Percentiles rank a stretch among this genome's conserved stretches.
Evolutionary conservation across 331 rosid species (phyloP).

Genomic region (Telfairia occidentalis): DNA sequence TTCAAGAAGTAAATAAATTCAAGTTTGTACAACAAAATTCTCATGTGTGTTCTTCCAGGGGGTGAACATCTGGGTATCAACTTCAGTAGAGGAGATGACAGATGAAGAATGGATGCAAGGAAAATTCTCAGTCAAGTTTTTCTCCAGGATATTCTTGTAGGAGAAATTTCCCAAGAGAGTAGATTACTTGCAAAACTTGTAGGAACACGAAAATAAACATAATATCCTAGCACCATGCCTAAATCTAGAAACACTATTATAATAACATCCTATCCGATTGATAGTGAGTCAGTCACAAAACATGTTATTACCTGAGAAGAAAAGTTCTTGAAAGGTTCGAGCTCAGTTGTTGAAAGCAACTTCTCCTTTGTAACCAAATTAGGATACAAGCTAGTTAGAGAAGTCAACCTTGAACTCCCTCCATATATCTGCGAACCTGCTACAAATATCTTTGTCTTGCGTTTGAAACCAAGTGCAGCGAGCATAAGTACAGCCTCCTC

Average conservation of each 20-base stretch:
- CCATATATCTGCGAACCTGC: constrained; percentile 95
- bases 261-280: not conserved
- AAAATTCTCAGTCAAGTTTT: not conserved
- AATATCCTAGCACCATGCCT: not conserved
- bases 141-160: not conserved
- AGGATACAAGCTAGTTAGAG: constrained; percentile 79
- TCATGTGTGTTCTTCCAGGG: not conserved
- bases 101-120: not conserved
- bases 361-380: constrained; percentile 88
- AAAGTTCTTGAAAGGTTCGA: constrained; percentile 65
- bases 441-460: constrained; percentile 65
- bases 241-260: not conserved
- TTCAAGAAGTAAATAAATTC: too few species aligned
- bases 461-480: constrained; percentile 90
- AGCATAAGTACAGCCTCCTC: constrained; percentile 95
- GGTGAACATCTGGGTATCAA: not conserved
- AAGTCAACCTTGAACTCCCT: constrained; percentile 60
- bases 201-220: not conserved
- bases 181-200: not conserved
- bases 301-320: constrained; percentile 71
- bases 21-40: not conserved
- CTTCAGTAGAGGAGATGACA: not conserved
- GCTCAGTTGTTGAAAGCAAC: constrained; percentile 63
- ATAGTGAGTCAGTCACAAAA: constrained; percentile 6
- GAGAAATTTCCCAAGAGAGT: not conserved